phyloP scores from a whole-genome alignment of 2,329 filamentous ascomycete species.

The Coniochaeta ligniaria region DNA sequence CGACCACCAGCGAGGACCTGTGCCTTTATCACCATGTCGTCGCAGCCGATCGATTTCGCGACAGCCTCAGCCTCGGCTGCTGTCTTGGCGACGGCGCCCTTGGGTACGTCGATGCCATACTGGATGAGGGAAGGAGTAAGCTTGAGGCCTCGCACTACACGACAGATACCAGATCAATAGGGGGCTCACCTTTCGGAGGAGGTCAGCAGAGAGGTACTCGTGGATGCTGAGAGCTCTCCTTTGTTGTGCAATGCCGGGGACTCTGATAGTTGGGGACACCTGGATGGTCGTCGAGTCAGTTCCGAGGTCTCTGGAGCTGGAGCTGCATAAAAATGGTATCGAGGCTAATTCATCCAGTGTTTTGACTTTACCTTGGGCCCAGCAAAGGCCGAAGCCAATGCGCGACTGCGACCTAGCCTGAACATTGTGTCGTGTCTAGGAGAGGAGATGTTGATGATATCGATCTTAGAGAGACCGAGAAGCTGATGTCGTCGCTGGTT shows the following conservation, averaged over 20 bases:
- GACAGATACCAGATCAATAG: constrained; percentile 1
- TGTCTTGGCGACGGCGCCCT: constrained; percentile 77
- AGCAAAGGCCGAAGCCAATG: constrained; percentile 72
- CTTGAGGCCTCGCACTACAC: not conserved
- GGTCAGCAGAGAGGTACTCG: constrained; percentile 93
- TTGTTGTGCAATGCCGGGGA: constrained; percentile 66
- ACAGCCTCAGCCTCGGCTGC: constrained; percentile 85
- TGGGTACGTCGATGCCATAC: constrained; percentile 93
- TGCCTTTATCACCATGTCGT: constrained; percentile 99
- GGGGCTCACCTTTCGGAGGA: constrained; percentile 62
- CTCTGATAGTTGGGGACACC: constrained; percentile 42
- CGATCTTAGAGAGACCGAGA: not conserved
- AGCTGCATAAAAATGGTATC: constrained; percentile 6
- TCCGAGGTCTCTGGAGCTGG: constrained; percentile 8
- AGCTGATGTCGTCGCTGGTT: not conserved
- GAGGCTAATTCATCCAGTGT: constrained; percentile 5
- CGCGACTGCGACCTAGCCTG: constrained; percentile 76
- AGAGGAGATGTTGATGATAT: constrained; percentile 4
- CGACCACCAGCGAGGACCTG: constrained; percentile 96
- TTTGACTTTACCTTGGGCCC: constrained; percentile 56
- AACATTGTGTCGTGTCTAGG: constrained; percentile 70
- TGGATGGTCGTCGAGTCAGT: constrained; percentile 22
- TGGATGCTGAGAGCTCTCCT: constrained; percentile 89
- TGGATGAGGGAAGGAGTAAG: constrained; percentile 26
- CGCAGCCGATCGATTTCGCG: constrained; percentile 82